Evolutionary conservation across 2,329 filamentous ascomycete genomes (phyloP), one percentile per base, ranked within the genome.

Genomic region (Venturia nashicola): DNA sequence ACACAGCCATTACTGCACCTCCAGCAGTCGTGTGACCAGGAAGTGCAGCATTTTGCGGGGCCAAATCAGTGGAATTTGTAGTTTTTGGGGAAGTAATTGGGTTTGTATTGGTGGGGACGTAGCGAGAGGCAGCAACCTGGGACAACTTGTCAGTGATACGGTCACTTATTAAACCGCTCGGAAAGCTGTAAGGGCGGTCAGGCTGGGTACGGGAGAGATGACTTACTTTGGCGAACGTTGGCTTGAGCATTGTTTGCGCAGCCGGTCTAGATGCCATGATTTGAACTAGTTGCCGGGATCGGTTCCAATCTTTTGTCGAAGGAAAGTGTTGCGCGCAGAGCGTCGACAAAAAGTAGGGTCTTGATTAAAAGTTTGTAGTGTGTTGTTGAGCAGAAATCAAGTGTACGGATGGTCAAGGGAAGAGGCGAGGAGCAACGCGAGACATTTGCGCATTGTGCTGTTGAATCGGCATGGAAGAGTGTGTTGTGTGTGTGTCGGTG

Each of bases 401-500:
- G 63, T 62, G 75, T 74, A 75, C 67, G 77, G 77, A 72, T 78
- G 76, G 76, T 80, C 78, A 80, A 81, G 78, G 79, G 79, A 76
- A 76, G 44, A 62, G 61, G 23, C 42, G 46, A 75, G 75, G 71
- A 73, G 71, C 73, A 75, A 69, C 71, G 75, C 76, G 74, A 75
- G 72, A 73, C 70, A 73, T 72, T 71, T 77, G 76, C 75, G 77
- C 78, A 80, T 80, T 73, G 72, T 80, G 77, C 76, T 62, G 61
- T 43, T 75, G 70, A 70, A 72, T 71, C 74, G 76, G 78, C 77
- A 79, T 79, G 73, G 67, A 71, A 68, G 66, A 43, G 18, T 5
- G 27, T 36, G 51, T 36, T 9, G 27, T 57, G 27, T n/a, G 27
- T 18, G 51, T 14, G 23, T 57, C 2, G 32, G 51, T 57, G 51